Base-by-base conservation (phyloP, 305 asterid species). In the Fraxinus nigra region DNA sequence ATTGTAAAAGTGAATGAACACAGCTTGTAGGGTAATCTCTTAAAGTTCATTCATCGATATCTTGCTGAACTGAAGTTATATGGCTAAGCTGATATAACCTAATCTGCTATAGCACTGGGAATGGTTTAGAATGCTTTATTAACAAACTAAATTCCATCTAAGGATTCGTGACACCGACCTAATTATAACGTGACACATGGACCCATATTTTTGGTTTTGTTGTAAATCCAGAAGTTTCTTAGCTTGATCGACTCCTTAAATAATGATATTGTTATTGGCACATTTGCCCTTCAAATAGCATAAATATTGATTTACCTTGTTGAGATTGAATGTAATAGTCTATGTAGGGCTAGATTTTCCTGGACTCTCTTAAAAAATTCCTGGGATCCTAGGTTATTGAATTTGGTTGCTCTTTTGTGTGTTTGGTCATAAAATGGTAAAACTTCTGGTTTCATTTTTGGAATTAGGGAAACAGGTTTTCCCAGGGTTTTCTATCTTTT, bases 401-500 rank as follows among this genome's bases (percentile, higher is more conserved):
- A 32, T 77, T 33, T 28, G 22, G 22, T 63, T 74, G 30, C 69
- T 18, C 61, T 30, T 28, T 67, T 40, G 61, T 38, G 46, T 77
- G 33, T 77, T 70, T 81, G 40, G 61, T 16, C 38, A 11, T 30
- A 67, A 30, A 46, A 56, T 51, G 72, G 54, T 78, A 18, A 69
- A 73, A 46, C 11, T 48, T 32, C 33, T 46, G 59, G 40, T 78
- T 40, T 46, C 30, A 46, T 46, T 80, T 67, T 16, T 26, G 46
- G 37, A 40, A 22, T 72, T 79, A 35, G 67, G 61, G 67, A 46
- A 26, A 34, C 77, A 70, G 40, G 37, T 35, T 67, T 28, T 43
- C 46, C 78, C 79, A 32, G 77, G 67, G 8, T 30, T n/a, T 75
- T 54, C 65, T 38, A 34, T 43, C 28, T 32, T 70, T 79, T 77